Base-by-base conservation (phyloP, 148 eudicot genomes). In the Cornus controversa region DNA sequence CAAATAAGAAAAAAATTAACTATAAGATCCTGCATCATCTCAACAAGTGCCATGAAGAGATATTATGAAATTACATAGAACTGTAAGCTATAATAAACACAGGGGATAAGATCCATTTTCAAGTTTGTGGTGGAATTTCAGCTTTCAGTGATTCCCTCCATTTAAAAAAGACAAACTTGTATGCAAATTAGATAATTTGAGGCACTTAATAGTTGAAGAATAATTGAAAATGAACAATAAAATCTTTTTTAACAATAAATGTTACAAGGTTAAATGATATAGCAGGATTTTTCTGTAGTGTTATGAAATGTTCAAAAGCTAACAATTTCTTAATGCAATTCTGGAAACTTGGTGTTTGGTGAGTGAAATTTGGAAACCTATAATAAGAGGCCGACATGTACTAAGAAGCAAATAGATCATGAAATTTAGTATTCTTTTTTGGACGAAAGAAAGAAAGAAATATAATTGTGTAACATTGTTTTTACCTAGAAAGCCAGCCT, bases 401-500 rank as follows among this genome's bases (percentile, higher is more conserved):
- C 24, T 13, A 27, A 3, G 24, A 74, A 74, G 77, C 54, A 60
- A 62, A 23, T 27, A 63, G 22, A 62, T 62, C 34, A 25, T 74
- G 50, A 67, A 67, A 62, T 25, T 25, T 60, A 74, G 23, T 27
- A 63, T 8, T 31, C 34, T 5, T 31, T 31, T 31, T 31, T n/a
- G 13, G 3, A 25, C n/a, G 26, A 54, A 20, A n/a, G 29, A n/a
- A 16, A 58, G 14, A 54, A 7, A 50, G 57, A 50, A 7, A 50
- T 0, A n/a, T 18, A 60, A 6, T 1, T 5, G 24, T 20, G 23
- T 4, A 60, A 60, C 64, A 60, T 16, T 16, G 67, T 29, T 50
- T 71, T 65, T 88, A 94, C 99, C 98, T 84, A 7, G 84, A 80
- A 36, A 91, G 78, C 91, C 90, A 93, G 36, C 82, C 75, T 64